These are phyloP conservation scores for Thelephora ganbajun DNA, from an alignment of 768 basidiomycete species.

Conservation along the genomic window DNA sequence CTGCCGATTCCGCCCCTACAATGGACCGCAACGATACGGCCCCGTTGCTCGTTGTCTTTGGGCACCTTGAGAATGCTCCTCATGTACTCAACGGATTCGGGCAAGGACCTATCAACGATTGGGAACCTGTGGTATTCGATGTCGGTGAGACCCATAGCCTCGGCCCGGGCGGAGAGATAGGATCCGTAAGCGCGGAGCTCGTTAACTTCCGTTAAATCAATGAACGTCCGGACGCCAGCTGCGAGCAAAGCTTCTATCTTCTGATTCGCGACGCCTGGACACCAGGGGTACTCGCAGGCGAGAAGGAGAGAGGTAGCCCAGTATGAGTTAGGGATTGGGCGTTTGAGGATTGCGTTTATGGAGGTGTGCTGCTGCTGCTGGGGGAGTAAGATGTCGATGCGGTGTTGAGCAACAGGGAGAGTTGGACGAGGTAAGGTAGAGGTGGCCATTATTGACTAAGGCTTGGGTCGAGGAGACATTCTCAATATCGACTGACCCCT, in stretches of 20 bases:
- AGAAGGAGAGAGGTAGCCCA: slow-evolving; percentile 65
- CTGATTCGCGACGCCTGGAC: slow-evolving; percentile 24
- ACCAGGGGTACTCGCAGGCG: slow-evolving; percentile 74
- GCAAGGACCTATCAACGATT: slow-evolving; percentile 59
- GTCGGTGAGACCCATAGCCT: slow-evolving; percentile 35
- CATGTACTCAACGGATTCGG: slow-evolving; percentile 44
- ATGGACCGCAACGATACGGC: slow-evolving; percentile 58
- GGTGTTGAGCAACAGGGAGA: not conserved
- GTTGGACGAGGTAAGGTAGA: not conserved
- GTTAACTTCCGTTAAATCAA: slow-evolving; percentile 73
- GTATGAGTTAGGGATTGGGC: slow-evolving; percentile 75
- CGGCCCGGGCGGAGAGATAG: slow-evolving; percentile 38
- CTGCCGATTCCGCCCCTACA: slow-evolving; percentile 20
- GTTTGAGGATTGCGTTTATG: slow-evolving; percentile 12
- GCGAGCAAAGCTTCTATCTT: slow-evolving; percentile 63
- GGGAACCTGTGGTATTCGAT: slow-evolving; percentile 73
- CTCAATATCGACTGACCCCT: too few species aligned
- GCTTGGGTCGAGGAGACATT: not conserved
- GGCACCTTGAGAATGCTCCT: slow-evolving; percentile 44
- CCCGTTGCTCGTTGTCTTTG: slow-evolving; percentile 42
- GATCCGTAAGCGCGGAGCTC: slow-evolving; percentile 57
- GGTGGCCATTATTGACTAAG: not conserved
- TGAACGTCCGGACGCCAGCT: slow-evolving; percentile 67
- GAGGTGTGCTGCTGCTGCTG: not conserved
- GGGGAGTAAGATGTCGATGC: too few species aligned